Evolutionary conservation across 2,329 filamentous ascomycete species (phyloP).

Genomic region (Aureobasidium uvarum): DNA sequence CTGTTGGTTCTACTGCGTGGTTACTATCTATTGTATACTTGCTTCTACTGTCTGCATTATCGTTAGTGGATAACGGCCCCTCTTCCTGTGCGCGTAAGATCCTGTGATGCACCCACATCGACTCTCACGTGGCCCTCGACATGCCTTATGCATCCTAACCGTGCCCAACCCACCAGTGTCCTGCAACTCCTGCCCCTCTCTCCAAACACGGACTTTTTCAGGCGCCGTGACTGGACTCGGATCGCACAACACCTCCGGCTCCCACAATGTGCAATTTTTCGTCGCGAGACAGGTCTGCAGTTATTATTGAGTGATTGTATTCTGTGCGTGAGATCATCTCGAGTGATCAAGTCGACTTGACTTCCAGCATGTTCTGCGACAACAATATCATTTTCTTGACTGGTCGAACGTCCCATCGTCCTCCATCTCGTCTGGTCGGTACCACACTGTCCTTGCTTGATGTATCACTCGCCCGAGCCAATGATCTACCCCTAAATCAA

Average conservation of each 20-base stretch:
- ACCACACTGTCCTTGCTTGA: conserved; percentile 13
- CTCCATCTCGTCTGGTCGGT: neutral
- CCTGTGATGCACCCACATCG: neutral
- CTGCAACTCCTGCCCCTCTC: conserved; percentile 9
- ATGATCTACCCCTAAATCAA: conserved; percentile 2
- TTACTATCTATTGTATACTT: neutral
- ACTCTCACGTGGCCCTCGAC: conserved; percentile 16
- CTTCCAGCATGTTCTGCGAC: too few species aligned
- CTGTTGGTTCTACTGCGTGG: neutral
- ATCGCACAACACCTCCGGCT: neutral
- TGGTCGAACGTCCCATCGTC: neutral
- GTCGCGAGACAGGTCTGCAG: neutral
- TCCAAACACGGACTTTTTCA: conserved; percentile 4
- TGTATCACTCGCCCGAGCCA: neutral
- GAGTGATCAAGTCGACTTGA: neutral
- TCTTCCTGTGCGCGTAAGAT: neutral
- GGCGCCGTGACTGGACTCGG: neutral
- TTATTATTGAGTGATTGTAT: neutral
- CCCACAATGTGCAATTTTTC: neutral
- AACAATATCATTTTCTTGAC: neutral
- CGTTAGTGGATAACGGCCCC: neutral
- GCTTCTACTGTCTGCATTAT: neutral
- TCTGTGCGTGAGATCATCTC: neutral
- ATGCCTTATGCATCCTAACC: neutral
- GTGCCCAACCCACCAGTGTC: too few species aligned